Percentiles rank a stretch among this genome's conserved stretches.
Evolutionary conservation across 2,329 filamentous ascomycete genomes (phyloP).

Genomic region (Metarhizium rileyi): DNA sequence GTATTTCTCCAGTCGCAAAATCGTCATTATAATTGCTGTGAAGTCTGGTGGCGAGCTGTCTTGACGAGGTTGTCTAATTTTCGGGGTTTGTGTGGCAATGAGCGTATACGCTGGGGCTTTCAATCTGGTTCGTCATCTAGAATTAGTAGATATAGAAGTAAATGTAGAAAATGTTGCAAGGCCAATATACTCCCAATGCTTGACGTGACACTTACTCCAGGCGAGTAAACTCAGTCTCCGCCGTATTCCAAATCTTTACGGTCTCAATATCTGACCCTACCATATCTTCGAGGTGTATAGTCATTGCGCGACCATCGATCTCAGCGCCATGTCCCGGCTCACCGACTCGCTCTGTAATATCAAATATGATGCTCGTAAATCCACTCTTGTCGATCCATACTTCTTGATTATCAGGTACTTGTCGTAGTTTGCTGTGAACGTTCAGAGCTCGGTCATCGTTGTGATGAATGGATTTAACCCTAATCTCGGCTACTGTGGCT

Average conservation of each 20-base stretch:
- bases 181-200: background rate
- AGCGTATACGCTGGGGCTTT: conserved; percentile 57
- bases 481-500: no score
- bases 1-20: conserved; percentile 66
- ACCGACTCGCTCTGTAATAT: conserved; percentile 76
- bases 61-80: conserved; percentile 22
- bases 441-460: conserved; percentile 8
- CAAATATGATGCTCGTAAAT: conserved; percentile 80
- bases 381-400: conserved; percentile 78
- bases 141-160: conserved; percentile 13
- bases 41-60: conserved; percentile 43
- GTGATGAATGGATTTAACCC: no score
- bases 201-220: conserved; percentile 34
- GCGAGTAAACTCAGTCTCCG: conserved; percentile 47
- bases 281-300: conserved; percentile 59
- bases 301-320: conserved; percentile 60
- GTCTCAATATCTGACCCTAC: conserved; percentile 54
- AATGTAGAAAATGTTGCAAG: background rate
- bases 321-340: conserved; percentile 41
- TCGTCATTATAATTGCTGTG: conserved; percentile 66
- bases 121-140: conserved; percentile 19
- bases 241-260: conserved; percentile 57
- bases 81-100: conserved; percentile 52
- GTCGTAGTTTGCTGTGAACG: conserved; percentile 51
- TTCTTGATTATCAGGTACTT: conserved; percentile 83